Evolutionary conservation across 2,329 filamentous ascomycete genomes (phyloP).

Genomic region (Botrytis deweyae): DNA sequence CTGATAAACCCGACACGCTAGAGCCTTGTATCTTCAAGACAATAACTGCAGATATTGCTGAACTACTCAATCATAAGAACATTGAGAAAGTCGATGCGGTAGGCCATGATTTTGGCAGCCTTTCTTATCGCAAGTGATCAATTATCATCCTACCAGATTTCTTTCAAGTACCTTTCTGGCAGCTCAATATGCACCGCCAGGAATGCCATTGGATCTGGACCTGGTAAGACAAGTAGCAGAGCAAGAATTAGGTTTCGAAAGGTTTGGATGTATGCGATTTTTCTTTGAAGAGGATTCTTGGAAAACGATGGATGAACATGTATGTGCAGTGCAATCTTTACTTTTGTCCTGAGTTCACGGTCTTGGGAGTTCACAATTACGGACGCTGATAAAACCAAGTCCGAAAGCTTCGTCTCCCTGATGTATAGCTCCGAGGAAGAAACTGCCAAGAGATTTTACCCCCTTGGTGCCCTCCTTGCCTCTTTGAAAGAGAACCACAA

Average conservation of each 20-base stretch:
- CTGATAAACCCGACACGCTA: constrained; percentile 36
- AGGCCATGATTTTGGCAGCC: constrained; percentile 23
- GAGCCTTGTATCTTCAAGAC: constrained; percentile 37
- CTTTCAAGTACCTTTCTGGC: not conserved
- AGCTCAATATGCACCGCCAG: not conserved
- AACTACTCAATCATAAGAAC: constrained; percentile 36
- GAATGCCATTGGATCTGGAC: not conserved
- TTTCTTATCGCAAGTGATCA: not conserved
- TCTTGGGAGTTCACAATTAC: too few relatives aligned
- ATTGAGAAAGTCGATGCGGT: constrained; percentile 22
- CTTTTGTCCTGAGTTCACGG: not conserved
- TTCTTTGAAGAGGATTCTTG: not conserved
- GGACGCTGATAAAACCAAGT: not conserved
- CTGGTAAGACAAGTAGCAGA: not conserved
- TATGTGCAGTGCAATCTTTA: too few relatives aligned
- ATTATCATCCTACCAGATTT: not conserved
- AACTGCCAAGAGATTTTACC: not conserved
- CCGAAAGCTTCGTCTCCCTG: not conserved
- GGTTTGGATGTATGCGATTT: too few relatives aligned
- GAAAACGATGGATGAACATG: not conserved
- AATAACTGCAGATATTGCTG: constrained; percentile 39
- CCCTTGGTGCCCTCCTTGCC: not conserved
- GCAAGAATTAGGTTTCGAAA: not conserved
- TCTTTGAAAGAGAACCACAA: not conserved
- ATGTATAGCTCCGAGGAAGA: not conserved